Base-by-base conservation (phyloP, 1,284 basidiomycete species). In the Meripilus lineatus region DNA sequence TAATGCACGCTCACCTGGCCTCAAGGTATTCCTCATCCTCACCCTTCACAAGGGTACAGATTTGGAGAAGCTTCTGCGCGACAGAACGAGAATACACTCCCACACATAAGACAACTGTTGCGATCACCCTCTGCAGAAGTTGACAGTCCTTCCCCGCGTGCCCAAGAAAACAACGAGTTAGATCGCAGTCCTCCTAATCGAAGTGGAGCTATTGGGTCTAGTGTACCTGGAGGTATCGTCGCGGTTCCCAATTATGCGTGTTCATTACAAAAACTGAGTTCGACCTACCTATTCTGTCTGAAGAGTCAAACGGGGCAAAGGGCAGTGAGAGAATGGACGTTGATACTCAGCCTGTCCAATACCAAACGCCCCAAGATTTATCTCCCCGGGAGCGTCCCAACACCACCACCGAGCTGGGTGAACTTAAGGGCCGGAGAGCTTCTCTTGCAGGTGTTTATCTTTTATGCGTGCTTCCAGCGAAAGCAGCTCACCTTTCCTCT, bases 1-100 rank as follows among this genome's bases (percentile, higher is more conserved):
- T 36, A 35, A 28, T 17, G 28, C 41, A 10, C 37, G 15, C 26
- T 32, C 25, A 24, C 23, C 21, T 17, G 30, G 28, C 38, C 10
- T 7, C n/a, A 30, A 41, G 40, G 21, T 11, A 32, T 32, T 18
- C 14, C 64, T 44, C 72, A 72, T 37, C 70, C 75, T 32, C 75
- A 79, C 6, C 78, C 82, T n/a, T 59, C 72, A n/a, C 78, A 84
- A 14, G 77, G 84, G 28, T 86, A 75, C 61, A 75, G 79, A 51
- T 83, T 83, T 58, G 82, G 81, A 42, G 79, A 84, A 55, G 73
- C 78, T 18, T 74, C 75, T 32, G 54, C 67, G 23, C 35, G 45
- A 26, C 71, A 71, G 49, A 62, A 54, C 63, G 66, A 55, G 61
- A 66, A 57, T 50, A 68, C 55, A 64, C 76, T 56, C 63, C 79